Conservation (phyloP, 1,284 basidiomycete genomes). For the Ceratobasidium sp. region DNA sequence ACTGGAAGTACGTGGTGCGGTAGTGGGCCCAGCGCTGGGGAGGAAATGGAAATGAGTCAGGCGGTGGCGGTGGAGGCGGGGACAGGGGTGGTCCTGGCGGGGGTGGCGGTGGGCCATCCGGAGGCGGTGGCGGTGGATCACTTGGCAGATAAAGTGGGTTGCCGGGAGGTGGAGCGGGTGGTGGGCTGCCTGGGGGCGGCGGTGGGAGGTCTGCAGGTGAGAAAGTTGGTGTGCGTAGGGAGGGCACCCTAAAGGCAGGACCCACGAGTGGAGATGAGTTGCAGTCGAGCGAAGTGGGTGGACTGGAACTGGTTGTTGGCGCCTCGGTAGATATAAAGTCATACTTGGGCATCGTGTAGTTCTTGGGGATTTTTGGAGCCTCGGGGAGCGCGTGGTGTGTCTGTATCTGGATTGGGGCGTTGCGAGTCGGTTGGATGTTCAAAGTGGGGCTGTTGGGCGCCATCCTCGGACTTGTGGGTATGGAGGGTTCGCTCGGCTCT, state of each 20-base stretch:
- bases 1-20: conserved; percentile 69
- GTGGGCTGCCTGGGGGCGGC: not conserved
- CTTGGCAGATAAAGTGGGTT: not conserved
- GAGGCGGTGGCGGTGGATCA: conserved; percentile 3
- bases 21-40: conserved; percentile 70
- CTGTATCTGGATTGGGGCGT: not conserved
- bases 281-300: not conserved
- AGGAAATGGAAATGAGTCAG: conserved; percentile 38
- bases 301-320: not conserved
- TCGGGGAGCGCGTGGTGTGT: not conserved
- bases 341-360: not conserved
- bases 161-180: not conserved
- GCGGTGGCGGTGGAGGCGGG: conserved; percentile 3
- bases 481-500: not conserved
- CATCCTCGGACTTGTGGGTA: not conserved
- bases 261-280: not conserved
- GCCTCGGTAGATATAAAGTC: not conserved
- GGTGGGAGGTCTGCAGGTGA: not conserved
- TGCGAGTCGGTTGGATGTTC: not conserved
- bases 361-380: not conserved
- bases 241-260: not conserved
- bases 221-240: not conserved
- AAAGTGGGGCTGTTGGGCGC: not conserved
- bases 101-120: conserved; percentile 5
- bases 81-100: conserved; percentile 16